Conservation (phyloP, 2,329 filamentous ascomycete species). For the Pseudogymnoascus verrucosus region DNA sequence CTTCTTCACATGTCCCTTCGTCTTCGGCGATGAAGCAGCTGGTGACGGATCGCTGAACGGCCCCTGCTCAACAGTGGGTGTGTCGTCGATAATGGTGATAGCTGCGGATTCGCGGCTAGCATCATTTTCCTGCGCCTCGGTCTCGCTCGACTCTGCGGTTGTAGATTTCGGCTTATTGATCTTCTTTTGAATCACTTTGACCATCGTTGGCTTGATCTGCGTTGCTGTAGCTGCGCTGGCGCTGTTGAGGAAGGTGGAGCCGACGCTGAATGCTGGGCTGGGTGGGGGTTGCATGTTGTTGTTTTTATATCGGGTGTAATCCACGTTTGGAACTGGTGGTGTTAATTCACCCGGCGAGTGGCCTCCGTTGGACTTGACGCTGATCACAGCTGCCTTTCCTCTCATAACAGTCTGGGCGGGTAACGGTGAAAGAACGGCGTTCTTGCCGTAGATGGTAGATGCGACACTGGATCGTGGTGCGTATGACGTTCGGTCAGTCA, state of each 20-base stretch:
- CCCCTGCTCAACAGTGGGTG: slow-evolving; percentile 43
- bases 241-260: slow-evolving; percentile 60
- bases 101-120: slow-evolving; percentile 35
- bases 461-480: slow-evolving; percentile 65
- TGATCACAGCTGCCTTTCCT: slow-evolving; percentile 86
- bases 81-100: slow-evolving; percentile 43
- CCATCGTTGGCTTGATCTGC: slow-evolving; percentile 50
- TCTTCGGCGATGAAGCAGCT: slow-evolving; percentile 17
- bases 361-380: slow-evolving; percentile 65
- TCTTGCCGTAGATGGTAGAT: slow-evolving; percentile 89
- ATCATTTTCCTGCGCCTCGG: slow-evolving; percentile 13
- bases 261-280: slow-evolving; percentile 57
- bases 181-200: slow-evolving; percentile 38
- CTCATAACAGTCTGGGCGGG: slow-evolving; percentile 81
- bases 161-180: slow-evolving; percentile 40
- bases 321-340: slow-evolving; percentile 67
- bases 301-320: slow-evolving; percentile 50
- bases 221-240: slow-evolving; percentile 50
- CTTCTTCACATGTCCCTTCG: slow-evolving; percentile 29
- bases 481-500: slow-evolving; percentile 55
- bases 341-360: slow-evolving; percentile 46
- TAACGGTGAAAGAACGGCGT: slow-evolving; percentile 69
- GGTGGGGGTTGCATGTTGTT: slow-evolving; percentile 33
- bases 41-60: slow-evolving; percentile 51
- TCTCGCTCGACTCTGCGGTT: slow-evolving; percentile 18